Percentiles rank a stretch among this genome's conserved stretches.
Conservation (phyloP, 2,329 filamentous ascomycete species). For the Trichophyton rubrum region DNA sequence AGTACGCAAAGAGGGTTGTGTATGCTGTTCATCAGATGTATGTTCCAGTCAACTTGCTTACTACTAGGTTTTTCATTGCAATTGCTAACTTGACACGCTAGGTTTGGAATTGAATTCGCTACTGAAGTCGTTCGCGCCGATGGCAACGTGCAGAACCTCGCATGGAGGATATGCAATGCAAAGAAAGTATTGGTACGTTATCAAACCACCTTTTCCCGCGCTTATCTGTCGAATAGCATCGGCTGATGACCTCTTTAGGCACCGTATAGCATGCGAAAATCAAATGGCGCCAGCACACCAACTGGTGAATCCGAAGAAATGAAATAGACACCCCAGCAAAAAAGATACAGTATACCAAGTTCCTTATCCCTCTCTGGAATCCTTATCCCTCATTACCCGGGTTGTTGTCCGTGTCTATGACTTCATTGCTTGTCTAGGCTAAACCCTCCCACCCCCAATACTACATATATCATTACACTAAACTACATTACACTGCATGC, state of each 20-base stretch:
- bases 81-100: slow-evolving; percentile 16
- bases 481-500: neutral
- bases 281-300: slow-evolving; percentile 51
- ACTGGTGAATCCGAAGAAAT: slow-evolving; percentile 16
- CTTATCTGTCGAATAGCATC: neutral
- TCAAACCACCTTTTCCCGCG: neutral
- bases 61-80: neutral
- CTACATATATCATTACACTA: neutral
- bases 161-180: slow-evolving; percentile 89
- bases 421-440: no score
- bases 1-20: slow-evolving; percentile 79
- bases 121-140: slow-evolving; percentile 86
- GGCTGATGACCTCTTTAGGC: slow-evolving; percentile 36
- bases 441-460: no score
- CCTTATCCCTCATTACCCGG: neutral
- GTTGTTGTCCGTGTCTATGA: neutral
- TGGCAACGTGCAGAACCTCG: slow-evolving; percentile 76
- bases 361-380: neutral
- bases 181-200: slow-evolving; percentile 78
- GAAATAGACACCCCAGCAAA: neutral
- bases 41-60: slow-evolving; percentile 16
- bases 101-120: slow-evolving; percentile 87
- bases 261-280: slow-evolving; percentile 58
- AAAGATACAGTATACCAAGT: neutral
- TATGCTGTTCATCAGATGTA: slow-evolving; percentile 92